Percentiles rank a stretch among this genome's conserved stretches.
Conservation (phyloP, 1,284 basidiomycete genomes). For the Leucocoprinus gongylophorus region DNA sequence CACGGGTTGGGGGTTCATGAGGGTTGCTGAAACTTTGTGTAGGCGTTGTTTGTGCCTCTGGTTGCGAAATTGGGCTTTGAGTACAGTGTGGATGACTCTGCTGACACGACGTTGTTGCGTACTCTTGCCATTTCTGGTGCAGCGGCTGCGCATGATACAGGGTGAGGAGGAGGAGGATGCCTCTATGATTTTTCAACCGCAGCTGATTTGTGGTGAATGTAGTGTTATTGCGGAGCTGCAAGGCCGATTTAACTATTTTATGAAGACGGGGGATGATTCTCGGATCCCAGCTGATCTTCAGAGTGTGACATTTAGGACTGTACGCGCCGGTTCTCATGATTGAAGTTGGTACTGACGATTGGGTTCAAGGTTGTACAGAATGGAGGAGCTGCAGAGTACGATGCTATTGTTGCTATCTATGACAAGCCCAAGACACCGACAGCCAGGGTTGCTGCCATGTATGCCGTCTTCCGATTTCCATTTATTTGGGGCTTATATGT, state of each 20-base stretch:
- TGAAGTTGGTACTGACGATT: slow-evolving; percentile 4
- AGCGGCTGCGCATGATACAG: slow-evolving; percentile 55
- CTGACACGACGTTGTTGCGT: slow-evolving; percentile 71
- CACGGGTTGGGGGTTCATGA: too few relatives aligned
- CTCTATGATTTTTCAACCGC: neutral
- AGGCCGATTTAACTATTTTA: slow-evolving; percentile 67
- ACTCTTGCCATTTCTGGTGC: slow-evolving; percentile 69
- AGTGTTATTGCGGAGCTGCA: slow-evolving; percentile 73
- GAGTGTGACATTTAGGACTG: slow-evolving; percentile 43
- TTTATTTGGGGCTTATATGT: slow-evolving; percentile 11
- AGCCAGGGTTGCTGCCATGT: slow-evolving; percentile 65
- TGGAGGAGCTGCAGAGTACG: slow-evolving; percentile 76
- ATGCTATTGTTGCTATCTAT: slow-evolving; percentile 65
- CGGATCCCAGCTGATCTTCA: slow-evolving; percentile 76
- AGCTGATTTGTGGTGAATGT: neutral
- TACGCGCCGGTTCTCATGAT: slow-evolving; percentile 24
- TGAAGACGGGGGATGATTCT: slow-evolving; percentile 71
- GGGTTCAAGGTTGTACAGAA: slow-evolving; percentile 53
- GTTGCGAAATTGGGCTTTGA: slow-evolving; percentile 80
- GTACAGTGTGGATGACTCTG: slow-evolving; percentile 60
- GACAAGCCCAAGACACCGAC: slow-evolving; percentile 71
- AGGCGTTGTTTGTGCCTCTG: slow-evolving; percentile 75
- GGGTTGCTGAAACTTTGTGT: too few relatives aligned
- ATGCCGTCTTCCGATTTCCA: slow-evolving; percentile 24
- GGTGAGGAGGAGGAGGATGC: slow-evolving; percentile 32